Evolutionary conservation across 345 rosid species (phyloP), one percentile per base, ranked within the genome.

Genomic region (Linum lewisii): DNA sequence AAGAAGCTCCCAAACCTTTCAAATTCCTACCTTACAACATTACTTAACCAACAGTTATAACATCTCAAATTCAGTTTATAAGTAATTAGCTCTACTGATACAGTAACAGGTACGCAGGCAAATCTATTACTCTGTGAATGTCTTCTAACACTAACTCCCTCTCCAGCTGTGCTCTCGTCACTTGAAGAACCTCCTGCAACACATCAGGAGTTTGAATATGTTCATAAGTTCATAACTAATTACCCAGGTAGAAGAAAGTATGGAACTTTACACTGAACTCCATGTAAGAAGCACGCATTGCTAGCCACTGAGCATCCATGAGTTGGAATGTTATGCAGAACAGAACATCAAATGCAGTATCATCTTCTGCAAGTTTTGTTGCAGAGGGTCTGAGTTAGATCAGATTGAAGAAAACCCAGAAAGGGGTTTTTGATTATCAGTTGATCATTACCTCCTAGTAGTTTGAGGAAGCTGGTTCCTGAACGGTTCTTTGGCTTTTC

Each of bases 281-380:
- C 99, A 93, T 93, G 69, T 93, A 93, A 57, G 99, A 93, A 68
- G 99, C 99, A 37, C 72, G 92, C 96, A 89, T 89, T 0, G 99
- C 97, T 34, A 93, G 96, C 99, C 99, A 93, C 72, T 93, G 99
- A 13, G 97, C 97, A 61, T 93, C 99, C 96, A 93, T 89, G 84
- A 93, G 62, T n/a, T 87, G 95, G 21, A 93, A 93, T 62, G 99
- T 92, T 77, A 82, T 77, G 73, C 99, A 85, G 73, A 81, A 93
- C 61, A 93, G 74, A 57, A 90, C 82, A 67, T 93, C 99, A n/a
- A 93, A 93, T 61, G 97, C 99, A 37, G 74, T 62, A 66, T 87
- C 99, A 70, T 93, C 88, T 71, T 89, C 97, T 93, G 51, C 19
- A 22, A 23, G 54, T 10, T n/a, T 22, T 18, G 23, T 54, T 54